Evolutionary conservation across 768 basidiomycete species (phyloP), one percentile per base, ranked within the genome.

Genomic region (Crepidotus variabilis): DNA sequence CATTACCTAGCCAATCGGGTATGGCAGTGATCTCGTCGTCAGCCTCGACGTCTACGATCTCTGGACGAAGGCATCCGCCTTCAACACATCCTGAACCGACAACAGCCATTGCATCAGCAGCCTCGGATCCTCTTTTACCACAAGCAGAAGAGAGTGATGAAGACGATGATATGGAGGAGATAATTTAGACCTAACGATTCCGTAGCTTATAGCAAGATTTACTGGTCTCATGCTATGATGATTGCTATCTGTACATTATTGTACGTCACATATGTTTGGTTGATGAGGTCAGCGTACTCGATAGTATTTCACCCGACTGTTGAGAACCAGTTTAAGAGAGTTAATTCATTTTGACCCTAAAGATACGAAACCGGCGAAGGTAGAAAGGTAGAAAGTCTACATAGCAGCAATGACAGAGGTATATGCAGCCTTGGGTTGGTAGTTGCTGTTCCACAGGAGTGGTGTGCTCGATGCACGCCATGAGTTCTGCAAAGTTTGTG

Each of bases 151-250:
- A 61, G 36, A 56, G 56, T 32, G 51, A 54, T 36, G 52, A 54
- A 6, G 75, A 75, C 47, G 75, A 73, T 52, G 77, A 78, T 61
- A 78, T 78, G 77, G 76, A 77, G 56, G 77, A 73, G 50, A 68
- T 78, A 48, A 75, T 75, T 22, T 77, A 64, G 51, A 35, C n/a
- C n/a, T n/a, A n/a, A n/a, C n/a, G n/a, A 32, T 51, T 56, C 46
- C 34, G 20, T 36, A 8, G 9, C 35, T 36, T 36, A 36, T 36
- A n/a, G n/a, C n/a, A n/a, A n/a, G n/a, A n/a, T n/a, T n/a, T n/a
- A n/a, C n/a, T n/a, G n/a, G n/a, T n/a, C n/a, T n/a, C n/a, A n/a
- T n/a, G n/a, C n/a, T n/a, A n/a, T n/a, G n/a, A n/a, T n/a, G n/a
- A n/a, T n/a, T 28, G 28, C 28, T 28, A 28, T 8, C 28, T 28